Base-by-base conservation (phyloP, 208 protist genomes). In the Crithidia mellificae region DNA sequence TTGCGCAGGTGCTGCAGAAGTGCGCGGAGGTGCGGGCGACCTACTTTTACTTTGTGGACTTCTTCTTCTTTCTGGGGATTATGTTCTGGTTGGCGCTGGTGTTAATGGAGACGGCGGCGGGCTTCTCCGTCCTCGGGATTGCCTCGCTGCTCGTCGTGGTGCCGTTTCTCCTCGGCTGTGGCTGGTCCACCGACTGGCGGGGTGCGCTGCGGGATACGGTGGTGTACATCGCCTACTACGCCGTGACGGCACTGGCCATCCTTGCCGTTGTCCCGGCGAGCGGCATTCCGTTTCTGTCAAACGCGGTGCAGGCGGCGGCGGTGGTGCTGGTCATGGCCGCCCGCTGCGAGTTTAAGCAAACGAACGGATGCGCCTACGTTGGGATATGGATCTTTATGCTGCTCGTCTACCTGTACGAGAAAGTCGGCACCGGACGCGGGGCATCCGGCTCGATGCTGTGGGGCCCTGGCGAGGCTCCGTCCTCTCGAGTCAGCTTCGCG, bases 21-120 rank as follows among this genome's bases (percentile, higher is more conserved):
- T 72, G 63, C 34, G 19, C 17, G 12, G 53, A 58, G 50, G 25
- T 86, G 15, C 39, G 61, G 30, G 47, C 36, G 17, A 59, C 74
- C 54, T 77, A 73, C 30, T 80, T 89, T 39, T 84, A 73, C 58
- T 85, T 86, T 77, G 59, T 89, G 6, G 77, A 84, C 62, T 84
- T 84, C 51, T 80, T 80, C 34, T 80, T 81, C 57, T 81, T 62
- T 59, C 73, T 89, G 36, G 62, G 68, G 17, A 52, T 85, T 14
- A 71, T 73, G 69, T 57, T 79, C 32, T 89, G 80, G 80, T 56
- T 80, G 32, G 77, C 80, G 20, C 54, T 72, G 17, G 73, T 79
- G 57, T 57, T 84, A 54, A 68, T 82, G 63, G 75, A 78, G 55
- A 63, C 68, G 27, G 44, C 72, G 30, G 62, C 61, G 1, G 61